A percentile compares a stretch with the other conserved stretches of the same genome.
Conservation (phyloP, 805 yeast species). For the Metschnikowia amazonensis region DNA sequence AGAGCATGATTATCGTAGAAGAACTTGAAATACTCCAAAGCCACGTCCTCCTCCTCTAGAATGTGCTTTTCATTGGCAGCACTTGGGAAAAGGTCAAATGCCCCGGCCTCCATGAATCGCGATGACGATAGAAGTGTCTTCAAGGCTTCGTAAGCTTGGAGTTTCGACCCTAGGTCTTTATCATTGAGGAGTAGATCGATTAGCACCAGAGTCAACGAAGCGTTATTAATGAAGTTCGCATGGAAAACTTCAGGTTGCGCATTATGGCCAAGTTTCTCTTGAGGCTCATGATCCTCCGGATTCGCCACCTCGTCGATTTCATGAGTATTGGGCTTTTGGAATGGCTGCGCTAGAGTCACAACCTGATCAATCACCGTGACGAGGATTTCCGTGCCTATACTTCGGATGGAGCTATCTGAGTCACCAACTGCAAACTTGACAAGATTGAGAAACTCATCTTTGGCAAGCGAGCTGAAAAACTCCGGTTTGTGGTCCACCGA, state of each 20-base stretch:
- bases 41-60: constrained; percentile 19
- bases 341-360: constrained; percentile 51
- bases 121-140: constrained; percentile 65
- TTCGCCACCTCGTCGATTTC: constrained; percentile 26
- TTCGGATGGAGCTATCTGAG: constrained; percentile 45
- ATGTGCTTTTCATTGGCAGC: constrained; percentile 9
- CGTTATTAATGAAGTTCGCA: constrained; percentile 47
- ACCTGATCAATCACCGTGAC: constrained; percentile 83
- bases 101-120: constrained; percentile 1
- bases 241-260: constrained; percentile 20
- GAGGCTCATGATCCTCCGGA: constrained; percentile 6
- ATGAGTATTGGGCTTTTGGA: constrained; percentile 17
- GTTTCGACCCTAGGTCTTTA: constrained; percentile 64
- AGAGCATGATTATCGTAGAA: constrained; percentile 67
- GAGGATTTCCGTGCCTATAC: constrained; percentile 74
- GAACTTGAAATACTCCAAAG: constrained; percentile 47
- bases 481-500: constrained; percentile 58
- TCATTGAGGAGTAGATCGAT: constrained; percentile 61
- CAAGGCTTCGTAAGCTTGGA: constrained; percentile 82
- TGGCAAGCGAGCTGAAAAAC: constrained; percentile 61
- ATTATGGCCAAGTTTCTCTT: constrained; percentile 9
- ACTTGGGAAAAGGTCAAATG: constrained; percentile 11
- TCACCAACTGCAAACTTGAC: constrained; percentile 68
- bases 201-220: constrained; percentile 53
- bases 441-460: constrained; percentile 65